Conservation (phyloP, 2,329 filamentous ascomycete genomes). For the Zalaria obscura region DNA sequence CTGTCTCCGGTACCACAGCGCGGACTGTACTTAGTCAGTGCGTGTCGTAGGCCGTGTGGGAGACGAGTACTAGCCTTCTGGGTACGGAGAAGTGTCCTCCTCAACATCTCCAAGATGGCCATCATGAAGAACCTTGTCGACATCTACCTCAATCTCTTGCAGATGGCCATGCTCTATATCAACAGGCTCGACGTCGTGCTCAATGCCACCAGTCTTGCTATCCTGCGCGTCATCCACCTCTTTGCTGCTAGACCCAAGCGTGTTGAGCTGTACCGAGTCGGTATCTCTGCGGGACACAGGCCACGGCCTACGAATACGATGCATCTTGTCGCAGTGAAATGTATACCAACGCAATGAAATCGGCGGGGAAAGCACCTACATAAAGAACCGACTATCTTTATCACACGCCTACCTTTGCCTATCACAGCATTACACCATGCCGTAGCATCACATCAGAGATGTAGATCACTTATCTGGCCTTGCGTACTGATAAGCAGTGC, state of each 20-base stretch:
- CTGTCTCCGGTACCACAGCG: slow-evolving; percentile 49
- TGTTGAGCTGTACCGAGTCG: slow-evolving; percentile 13
- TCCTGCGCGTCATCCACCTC: slow-evolving; percentile 8
- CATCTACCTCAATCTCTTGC: slow-evolving; percentile 19
- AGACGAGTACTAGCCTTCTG: slow-evolving; percentile 26
- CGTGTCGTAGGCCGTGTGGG: not conserved
- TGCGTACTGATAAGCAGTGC: no score
- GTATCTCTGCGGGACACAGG: slow-evolving; percentile 11
- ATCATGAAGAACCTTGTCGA: slow-evolving; percentile 30
- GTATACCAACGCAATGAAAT: not conserved
- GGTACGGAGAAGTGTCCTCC: slow-evolving; percentile 41
- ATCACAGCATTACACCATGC: no score
- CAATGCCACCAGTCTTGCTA: slow-evolving; percentile 1
- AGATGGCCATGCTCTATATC: slow-evolving; percentile 12
- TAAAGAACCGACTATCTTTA: no score
- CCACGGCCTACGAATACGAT: slow-evolving; percentile 13
- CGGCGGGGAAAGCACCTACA: no score
- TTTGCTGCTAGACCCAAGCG: slow-evolving; percentile 8
- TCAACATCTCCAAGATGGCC: slow-evolving; percentile 21
- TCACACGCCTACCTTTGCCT: no score
- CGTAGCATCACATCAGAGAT: no score
- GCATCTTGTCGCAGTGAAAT: slow-evolving; percentile 8
- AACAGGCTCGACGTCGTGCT: slow-evolving; percentile 6
- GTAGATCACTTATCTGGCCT: no score
- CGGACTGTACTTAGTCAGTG: slow-evolving; percentile 27